Conservation (phyloP, 2,329 filamentous ascomycete genomes). For the Zymoseptoria ardabiliae region DNA sequence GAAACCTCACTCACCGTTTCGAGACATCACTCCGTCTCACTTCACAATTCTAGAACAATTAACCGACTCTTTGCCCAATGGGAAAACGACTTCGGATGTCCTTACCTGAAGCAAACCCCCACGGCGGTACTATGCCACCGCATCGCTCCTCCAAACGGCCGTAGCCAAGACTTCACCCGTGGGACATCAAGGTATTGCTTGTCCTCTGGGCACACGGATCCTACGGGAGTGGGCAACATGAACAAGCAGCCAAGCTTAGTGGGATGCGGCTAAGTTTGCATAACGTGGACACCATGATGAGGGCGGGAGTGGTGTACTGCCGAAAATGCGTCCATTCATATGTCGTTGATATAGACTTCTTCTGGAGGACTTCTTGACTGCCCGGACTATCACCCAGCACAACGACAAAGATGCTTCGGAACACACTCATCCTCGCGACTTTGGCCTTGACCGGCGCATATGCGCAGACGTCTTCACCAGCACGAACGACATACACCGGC, state of each 20-base stretch:
- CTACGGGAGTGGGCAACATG: neutral
- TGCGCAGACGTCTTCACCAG: slow-evolving; percentile 2
- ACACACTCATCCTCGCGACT: neutral
- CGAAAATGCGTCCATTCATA: neutral
- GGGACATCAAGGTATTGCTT: neutral
- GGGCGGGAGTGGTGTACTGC: slow-evolving; percentile 2
- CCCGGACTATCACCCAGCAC: neutral
- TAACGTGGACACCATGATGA: neutral
- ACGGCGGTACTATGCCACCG: neutral
- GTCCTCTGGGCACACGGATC: neutral
- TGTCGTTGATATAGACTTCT: neutral
- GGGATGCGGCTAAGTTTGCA: neutral
- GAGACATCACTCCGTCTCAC: neutral
- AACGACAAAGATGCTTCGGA: slow-evolving; percentile 7
- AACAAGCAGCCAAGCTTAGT: neutral
- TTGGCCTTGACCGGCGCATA: slow-evolving; percentile 4
- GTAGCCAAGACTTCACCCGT: neutral
- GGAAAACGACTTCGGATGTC: neutral
- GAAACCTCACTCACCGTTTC: neutral
- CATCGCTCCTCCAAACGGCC: neutral
- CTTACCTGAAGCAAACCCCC: neutral
- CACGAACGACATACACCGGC: slow-evolving; percentile 13
- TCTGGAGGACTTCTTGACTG: neutral
- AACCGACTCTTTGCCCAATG: neutral
- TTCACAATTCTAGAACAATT: neutral